Evolutionary conservation across 1,284 basidiomycete species (phyloP), one percentile per base, ranked within the genome.

Genomic region (Tremellales sp.): DNA sequence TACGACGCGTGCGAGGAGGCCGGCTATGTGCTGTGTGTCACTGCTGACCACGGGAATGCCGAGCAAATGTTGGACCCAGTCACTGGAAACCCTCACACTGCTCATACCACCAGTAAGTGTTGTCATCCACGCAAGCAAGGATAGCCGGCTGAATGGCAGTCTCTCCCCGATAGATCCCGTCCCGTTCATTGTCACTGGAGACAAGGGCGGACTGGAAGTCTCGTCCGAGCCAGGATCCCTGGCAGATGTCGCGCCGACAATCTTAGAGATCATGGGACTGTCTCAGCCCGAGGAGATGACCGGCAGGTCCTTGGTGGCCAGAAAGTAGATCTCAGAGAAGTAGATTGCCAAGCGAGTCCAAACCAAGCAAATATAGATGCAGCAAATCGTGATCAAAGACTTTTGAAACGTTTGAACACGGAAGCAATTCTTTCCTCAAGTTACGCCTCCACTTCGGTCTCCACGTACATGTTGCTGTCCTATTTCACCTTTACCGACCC

Each of bases 11-110:
- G 86, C 62, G 75, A 89, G 65, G 79, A 85, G 61, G 83, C 85
- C 12, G 88, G 87, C 34, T 93, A 91, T 70, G 79, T 90, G 29
- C 77, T 94, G 27, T 76, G 87, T 59, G 78, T 94, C 70, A 93
- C 90, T 5, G 82, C 90, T n/a, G 89, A 93, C 69, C 89, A 92
- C 67, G 89, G 89, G 14, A 92, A 93, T 66, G 89, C 71, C 36
- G 70, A 70, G 53, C 87, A 92, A 75, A 94, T 94, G 90, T 75
- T 84, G 54, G 87, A 93, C 72, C 78, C 78, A 5, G 77, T 82
- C 56, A 91, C 87, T 1, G 86, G 86, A 24, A 83, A 81, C 40
- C 88, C 88, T 16, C 87, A 91, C 71, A 72, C 70, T 31, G 70
- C 72, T 7, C 72, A 74, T 63, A 74, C 72, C 25, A 73, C 71